Base-by-base conservation (phyloP, 192 early-diverging fungal species). In the Obelidium mucronatum region DNA sequence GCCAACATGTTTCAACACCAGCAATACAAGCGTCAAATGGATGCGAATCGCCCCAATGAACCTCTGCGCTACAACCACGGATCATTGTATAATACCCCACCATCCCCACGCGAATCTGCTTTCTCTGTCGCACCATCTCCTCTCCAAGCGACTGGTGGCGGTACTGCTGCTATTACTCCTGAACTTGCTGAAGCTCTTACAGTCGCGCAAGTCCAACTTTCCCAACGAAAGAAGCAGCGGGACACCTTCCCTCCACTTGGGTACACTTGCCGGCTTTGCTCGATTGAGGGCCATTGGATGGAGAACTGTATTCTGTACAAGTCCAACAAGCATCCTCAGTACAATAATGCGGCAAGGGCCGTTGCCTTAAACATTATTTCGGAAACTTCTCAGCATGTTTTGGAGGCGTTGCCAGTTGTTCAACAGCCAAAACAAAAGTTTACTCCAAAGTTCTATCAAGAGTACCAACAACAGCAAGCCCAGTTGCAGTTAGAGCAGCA, bases 251-350 rank as follows among this genome's bases (percentile, higher is more conserved):
- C 72, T 0, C 72, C 72, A 36, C 34, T 22, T 6, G 72, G 72
- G 17, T 74, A 74, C 44, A 28, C n/a, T 33, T 74, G 72, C 37
- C 58, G 72, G 8, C 72, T 74, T n/a, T 74, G 72, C 26, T 56
- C 72, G 6, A 74, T 74, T 48, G 72, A 74, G 44, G 72, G 72
- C n/a, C 72, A 74, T 59, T 74, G 72, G 72, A 74, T 74, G 72
- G 72, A 74, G 40, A 74, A 74, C 42, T 74, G 72, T 39, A 74
- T 74, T 48, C 52, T 74, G 1, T 74, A 74, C 59, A 74, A 51
- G 55, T 63, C 59, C 36, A 74, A 74, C 59, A 74, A 63, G 40
- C 59, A 74, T 26, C 72, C 72, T n/a, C 72, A 74, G 60, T 74
- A 74, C 42, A 74, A 74, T 30, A 74, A 74, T 39, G 72, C 72